phyloP scores from a whole-genome alignment of 2,329 filamentous ascomycete genomes.

The Botrytis tulipae region DNA sequence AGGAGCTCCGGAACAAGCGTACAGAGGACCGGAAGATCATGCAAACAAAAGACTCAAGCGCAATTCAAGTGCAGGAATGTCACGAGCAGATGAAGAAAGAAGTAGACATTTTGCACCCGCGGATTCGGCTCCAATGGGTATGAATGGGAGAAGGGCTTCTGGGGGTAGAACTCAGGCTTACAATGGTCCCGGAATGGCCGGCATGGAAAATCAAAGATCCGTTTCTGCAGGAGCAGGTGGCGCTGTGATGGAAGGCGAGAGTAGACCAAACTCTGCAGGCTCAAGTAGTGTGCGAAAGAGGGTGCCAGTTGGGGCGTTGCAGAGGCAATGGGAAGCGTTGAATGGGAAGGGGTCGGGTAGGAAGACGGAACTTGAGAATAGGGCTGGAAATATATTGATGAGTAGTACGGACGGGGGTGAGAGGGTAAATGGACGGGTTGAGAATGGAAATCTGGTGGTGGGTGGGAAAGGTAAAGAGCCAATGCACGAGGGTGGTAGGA shows the following conservation, averaged over 20 bases:
- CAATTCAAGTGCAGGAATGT: neutral
- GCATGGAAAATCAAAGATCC: neutral
- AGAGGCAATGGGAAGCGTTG: constrained; percentile 21
- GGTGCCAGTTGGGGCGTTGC: constrained; percentile 2
- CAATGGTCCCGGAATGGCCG: neutral
- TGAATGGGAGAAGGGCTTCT: neutral
- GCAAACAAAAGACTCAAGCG: neutral
- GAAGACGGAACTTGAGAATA: neutral
- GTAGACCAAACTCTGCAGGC: neutral
- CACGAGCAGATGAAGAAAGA: neutral
- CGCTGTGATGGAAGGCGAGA: neutral
- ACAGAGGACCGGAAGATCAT: neutral
- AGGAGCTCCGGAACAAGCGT: neutral
- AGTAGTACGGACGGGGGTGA: neutral
- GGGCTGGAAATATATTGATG: neutral
- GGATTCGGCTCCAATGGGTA: neutral
- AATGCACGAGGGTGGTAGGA: neutral
- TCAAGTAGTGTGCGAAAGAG: constrained; percentile 12
- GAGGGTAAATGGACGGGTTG: neutral
- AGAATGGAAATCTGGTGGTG: neutral
- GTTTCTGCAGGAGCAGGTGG: neutral
- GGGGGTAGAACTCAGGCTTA: neutral
- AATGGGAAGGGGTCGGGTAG: constrained; percentile 1
- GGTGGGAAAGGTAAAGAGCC: neutral
- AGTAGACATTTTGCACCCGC: neutral